Percentiles rank a stretch among this genome's conserved stretches.
These are phyloP conservation scores for Eurotiales sp. DNA, from an alignment of 2,329 filamentous ascomycete species.

Conservation along the genomic window DNA sequence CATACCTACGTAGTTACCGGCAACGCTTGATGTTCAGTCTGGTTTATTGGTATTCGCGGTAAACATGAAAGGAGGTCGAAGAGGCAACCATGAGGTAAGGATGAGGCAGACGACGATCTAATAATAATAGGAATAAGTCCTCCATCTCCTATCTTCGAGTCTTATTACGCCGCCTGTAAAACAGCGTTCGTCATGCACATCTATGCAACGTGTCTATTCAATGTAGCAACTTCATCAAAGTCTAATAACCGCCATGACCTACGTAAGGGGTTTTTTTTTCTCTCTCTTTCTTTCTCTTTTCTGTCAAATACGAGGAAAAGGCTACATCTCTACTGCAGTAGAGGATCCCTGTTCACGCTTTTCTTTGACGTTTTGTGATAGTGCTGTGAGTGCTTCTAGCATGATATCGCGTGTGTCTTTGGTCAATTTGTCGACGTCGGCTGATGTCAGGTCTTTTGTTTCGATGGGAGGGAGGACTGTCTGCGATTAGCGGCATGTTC, in stretches of 20 bases:
- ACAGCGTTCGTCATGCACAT: not conserved
- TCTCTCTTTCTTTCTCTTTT: not conserved
- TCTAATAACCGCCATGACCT: not conserved
- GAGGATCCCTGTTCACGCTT: constrained; percentile 25
- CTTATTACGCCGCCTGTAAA: too few species aligned
- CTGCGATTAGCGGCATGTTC: constrained; percentile 1
- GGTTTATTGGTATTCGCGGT: not conserved
- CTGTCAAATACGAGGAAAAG: too few species aligned
- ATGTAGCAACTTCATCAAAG: not conserved
- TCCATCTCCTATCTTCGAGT: too few species aligned
- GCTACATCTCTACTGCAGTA: constrained; percentile 35
- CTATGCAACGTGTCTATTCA: constrained; percentile 1
- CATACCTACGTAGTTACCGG: too few species aligned
- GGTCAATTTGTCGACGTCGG: constrained; percentile 73
- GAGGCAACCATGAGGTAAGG: too few species aligned
- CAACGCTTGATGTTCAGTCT: too few species aligned
- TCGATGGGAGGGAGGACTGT: constrained; percentile 75
- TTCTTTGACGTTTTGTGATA: constrained; percentile 31
- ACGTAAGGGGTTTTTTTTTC: too few species aligned
- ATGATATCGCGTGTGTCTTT: constrained; percentile 68
- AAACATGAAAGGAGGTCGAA: too few species aligned
- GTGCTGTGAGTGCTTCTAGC: constrained; percentile 56
- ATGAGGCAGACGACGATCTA: too few species aligned
- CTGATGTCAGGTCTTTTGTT: constrained; percentile 66
- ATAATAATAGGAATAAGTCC: too few species aligned